These are phyloP conservation scores for Torrubiellomyces zombiae DNA, from an alignment of 2,329 filamentous ascomycete genomes.

Conservation along the genomic window DNA sequence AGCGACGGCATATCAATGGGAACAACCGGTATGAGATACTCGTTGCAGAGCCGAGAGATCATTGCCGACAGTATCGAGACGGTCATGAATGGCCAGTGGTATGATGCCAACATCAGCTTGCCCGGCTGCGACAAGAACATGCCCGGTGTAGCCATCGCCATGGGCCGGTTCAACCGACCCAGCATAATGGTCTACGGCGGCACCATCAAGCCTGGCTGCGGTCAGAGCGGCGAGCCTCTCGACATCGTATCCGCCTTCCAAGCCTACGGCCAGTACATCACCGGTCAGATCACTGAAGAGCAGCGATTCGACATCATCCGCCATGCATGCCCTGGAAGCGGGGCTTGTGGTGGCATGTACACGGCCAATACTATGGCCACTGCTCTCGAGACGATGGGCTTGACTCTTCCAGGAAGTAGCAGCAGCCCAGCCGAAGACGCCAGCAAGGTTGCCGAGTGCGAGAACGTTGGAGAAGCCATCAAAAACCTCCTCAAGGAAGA, in stretches of 20 bases:
- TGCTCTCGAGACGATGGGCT: conserved; percentile 77
- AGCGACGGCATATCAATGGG: conserved; percentile 98
- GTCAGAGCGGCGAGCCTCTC: conserved; percentile 55
- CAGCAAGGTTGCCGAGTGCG: conserved; percentile 57
- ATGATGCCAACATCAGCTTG: conserved; percentile 91
- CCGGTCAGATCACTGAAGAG: conserved; percentile 79
- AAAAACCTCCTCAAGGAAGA: conserved; percentile 60
- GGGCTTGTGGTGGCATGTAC: conserved; percentile 76
- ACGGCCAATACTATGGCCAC: conserved; percentile 91
- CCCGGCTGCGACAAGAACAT: conserved; percentile 99
- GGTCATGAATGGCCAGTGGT: conserved; percentile 98
- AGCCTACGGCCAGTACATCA: conserved; percentile 87
- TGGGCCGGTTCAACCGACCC: conserved; percentile 86
- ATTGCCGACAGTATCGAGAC: conserved; percentile 98
- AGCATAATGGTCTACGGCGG: conserved; percentile 97
- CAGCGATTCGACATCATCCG: conserved; percentile 89
- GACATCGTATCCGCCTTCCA: conserved; percentile 98
- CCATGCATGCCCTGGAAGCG: conserved; percentile 53
- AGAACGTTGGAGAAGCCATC: conserved; percentile 54
- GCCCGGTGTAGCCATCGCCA: conserved; percentile 82
- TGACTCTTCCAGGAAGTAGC: conserved; percentile 70
- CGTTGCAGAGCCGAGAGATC: conserved; percentile 82
- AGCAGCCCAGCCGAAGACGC: conserved; percentile 62
- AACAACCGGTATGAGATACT: conserved; percentile 91
- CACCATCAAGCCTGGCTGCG: conserved; percentile 83